Evolutionary conservation across 306 rosid genomes (phyloP), one percentile per base, ranked within the genome.

Genomic region (Quercus aquifolioides): DNA sequence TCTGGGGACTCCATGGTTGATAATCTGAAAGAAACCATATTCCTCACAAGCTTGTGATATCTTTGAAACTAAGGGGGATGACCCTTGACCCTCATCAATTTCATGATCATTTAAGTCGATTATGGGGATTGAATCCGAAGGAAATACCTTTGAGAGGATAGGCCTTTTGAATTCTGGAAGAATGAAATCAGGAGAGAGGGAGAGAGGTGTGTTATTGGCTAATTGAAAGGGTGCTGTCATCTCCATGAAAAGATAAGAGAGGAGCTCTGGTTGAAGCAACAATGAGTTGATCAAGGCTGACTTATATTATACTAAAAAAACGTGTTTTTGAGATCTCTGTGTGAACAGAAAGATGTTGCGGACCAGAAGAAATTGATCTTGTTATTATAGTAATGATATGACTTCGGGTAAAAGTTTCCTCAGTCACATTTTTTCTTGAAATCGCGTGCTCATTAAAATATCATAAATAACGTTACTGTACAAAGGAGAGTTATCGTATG

Each of bases 1-100:
- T 33, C 78, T n/a, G 30, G 92, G 85, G 62, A 85, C 79, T 59
- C 89, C 91, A 49, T 88, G 94, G 81, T 86, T 85, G 67, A 79
- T 88, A 71, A 86, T 46, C 55, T 77, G 88, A 67, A 86, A 86
- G 83, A 86, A 88, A 18, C 87, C 92, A 63, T 72, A 86, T 19
- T 80, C 89, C 23, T 85, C 85, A 76, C 90, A 87, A 55, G 91
- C 92, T 57, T 82, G 71, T 55, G 89, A 73, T 26, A 86, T 76
- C 43, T 79, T 76, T 46, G 58, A 74, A 80, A 86, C 67, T 9
- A 88, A 23, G 3, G 54, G 17, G 54, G 54, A 49, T 49, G 54
- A 49, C 54, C 54, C 17, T 49, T 49, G 54, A 49, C 54, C 54
- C 10, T 14, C 23, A 5, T 84, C 79, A 8, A 75, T n/a, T 0